Conservation (phyloP, 495 filamentous ascomycete species). For the Patellaria atrata region DNA sequence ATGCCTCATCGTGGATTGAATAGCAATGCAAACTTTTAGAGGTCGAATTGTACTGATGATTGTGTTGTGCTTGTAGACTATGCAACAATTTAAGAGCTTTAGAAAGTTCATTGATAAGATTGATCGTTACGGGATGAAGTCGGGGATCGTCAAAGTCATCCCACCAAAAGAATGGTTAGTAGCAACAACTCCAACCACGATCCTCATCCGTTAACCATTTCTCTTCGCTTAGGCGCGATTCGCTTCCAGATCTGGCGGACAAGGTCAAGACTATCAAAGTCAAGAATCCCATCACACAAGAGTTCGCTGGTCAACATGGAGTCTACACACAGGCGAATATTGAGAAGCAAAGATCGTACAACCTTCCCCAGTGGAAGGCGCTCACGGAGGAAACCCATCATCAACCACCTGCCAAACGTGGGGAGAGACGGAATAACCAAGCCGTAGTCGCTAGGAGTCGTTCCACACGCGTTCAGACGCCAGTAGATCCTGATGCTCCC, state of each 20-base stretch:
- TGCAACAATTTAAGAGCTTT: conserved; percentile 89
- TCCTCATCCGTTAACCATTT: conserved; percentile 1
- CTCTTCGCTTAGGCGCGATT: conserved; percentile 40
- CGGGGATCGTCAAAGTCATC: conserved; percentile 89
- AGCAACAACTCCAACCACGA: conserved; percentile 2
- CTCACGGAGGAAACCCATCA: conserved; percentile 87
- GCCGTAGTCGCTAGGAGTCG: no score
- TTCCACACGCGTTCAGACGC: not conserved
- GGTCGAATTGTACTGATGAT: conserved; percentile 4
- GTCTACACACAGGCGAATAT: conserved; percentile 94
- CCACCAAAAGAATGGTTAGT: conserved; percentile 86
- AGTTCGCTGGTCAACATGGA: conserved; percentile 87
- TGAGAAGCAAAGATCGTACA: conserved; percentile 88
- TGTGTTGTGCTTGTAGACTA: conserved; percentile 38
- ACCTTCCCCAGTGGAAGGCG: conserved; percentile 86
- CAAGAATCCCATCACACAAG: conserved; percentile 93
- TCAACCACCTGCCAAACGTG: conserved; percentile 86
- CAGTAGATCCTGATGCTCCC: not conserved
- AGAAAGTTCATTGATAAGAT: conserved; percentile 76
- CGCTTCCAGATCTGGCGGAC: conserved; percentile 64
- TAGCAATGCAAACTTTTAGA: not conserved
- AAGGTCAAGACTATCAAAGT: conserved; percentile 81
- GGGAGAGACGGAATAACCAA: conserved; percentile 54
- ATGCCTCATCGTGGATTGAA: not conserved
- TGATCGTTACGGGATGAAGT: conserved; percentile 90